Percentiles rank a stretch among this genome's conserved stretches.
phyloP scores from a whole-genome alignment of 768 basidiomycete genomes.

The Tricholoma terreum region DNA sequence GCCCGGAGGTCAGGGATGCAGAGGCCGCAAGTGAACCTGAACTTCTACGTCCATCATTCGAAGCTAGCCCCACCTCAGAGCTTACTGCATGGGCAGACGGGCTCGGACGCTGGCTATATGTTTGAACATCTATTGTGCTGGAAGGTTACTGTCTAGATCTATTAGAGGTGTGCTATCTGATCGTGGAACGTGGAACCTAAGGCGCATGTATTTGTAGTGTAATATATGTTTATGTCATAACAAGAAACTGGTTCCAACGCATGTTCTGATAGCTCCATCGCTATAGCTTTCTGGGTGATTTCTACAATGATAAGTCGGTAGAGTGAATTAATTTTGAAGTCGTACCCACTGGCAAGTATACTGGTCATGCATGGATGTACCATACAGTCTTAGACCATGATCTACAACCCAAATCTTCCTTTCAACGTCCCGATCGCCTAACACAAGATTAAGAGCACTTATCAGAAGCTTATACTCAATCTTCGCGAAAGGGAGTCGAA shows the following conservation, averaged over 20 bases:
- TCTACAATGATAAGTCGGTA: too few species aligned
- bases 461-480: conserved; percentile 11
- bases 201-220: not conserved
- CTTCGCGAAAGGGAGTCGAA: conserved; percentile 2
- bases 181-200: not conserved
- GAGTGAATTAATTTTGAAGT: too few species aligned
- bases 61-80: conserved; percentile 36
- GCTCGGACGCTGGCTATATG: conserved; percentile 62
- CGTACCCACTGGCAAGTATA: too few species aligned
- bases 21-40: conserved; percentile 22
- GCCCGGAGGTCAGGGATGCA: conserved; percentile 21
- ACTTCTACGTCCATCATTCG: conserved; percentile 42
- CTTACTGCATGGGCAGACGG: conserved; percentile 51
- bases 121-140: conserved; percentile 28
- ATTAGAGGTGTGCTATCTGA: not conserved
- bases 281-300: not conserved
- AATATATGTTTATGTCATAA: too few species aligned
- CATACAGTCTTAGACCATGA: conserved; percentile 14
- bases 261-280: too few species aligned
- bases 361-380: too few species aligned
- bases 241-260: not conserved
- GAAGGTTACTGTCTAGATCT: not conserved
- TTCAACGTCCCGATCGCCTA: conserved; percentile 11
- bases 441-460: conserved; percentile 15
- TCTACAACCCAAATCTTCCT: conserved; percentile 20